Percentiles rank a stretch among this genome's conserved stretches.
Evolutionary conservation across 805 yeast species (phyloP).

Genomic region (Pichia pseudocactophila): DNA sequence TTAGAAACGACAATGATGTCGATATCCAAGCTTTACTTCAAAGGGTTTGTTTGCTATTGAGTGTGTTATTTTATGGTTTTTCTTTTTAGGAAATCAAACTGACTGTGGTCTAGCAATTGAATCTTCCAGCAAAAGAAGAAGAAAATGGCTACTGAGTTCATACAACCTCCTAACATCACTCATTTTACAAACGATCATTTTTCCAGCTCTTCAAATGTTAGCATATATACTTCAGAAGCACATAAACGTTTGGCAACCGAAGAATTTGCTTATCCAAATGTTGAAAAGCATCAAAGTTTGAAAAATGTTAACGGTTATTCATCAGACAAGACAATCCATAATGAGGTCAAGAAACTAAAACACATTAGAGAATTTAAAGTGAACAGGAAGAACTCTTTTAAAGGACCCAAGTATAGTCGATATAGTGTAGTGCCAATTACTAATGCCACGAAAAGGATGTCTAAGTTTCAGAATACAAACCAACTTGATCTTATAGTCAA

Average conservation of each 20-base stretch:
- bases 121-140: neutral
- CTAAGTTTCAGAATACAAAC: conserved; percentile 1
- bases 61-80: neutral
- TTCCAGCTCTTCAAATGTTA: conserved; percentile 3
- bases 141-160: conserved; percentile 4
- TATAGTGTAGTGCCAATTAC: conserved; percentile 1
- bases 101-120: too few relatives aligned
- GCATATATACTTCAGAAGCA: conserved; percentile 5
- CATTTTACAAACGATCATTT: neutral
- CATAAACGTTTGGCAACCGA: conserved; percentile 4
- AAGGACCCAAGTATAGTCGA: conserved; percentile 5
- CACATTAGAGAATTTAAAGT: conserved; percentile 6
- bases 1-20: too few relatives aligned
- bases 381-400: conserved; percentile 8
- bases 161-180: conserved; percentile 3
- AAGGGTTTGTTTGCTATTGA: neutral
- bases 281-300: neutral
- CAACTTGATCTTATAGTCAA: conserved; percentile 10
- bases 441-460: conserved; percentile 3
- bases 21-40: too few relatives aligned
- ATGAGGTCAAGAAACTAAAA: neutral
- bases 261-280: conserved; percentile 5
- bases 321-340: too few relatives aligned
- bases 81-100: too few relatives aligned
- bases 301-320: neutral